Base-by-base conservation (phyloP, 139 green algal species). In the Auxenochlorella pyrenoidosa region DNA sequence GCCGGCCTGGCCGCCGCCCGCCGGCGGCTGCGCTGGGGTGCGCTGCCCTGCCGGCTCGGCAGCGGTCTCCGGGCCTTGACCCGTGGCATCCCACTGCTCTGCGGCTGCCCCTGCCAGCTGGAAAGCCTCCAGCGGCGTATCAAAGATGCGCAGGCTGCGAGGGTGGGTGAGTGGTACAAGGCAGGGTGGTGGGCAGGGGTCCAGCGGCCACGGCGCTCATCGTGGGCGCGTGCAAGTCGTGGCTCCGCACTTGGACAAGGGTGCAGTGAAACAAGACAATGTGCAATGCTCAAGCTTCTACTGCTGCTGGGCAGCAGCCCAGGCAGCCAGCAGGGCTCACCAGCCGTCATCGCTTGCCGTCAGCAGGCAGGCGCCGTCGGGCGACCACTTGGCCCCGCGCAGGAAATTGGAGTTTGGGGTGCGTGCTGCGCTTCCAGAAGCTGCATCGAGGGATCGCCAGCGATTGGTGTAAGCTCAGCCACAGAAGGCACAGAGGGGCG, bases 321-420 rank as follows among this genome's bases (percentile, higher is more conserved):
- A 44, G 71, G 21, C 34, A 43, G 34, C 71, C 32, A 32, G 70
- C 70, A 77, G 34, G 22, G 0, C 92, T 70, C 66, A 96, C 94
- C 90, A 93, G 71, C 93, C 94, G 85, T 98, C 95, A 58, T 97
- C 95, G 58, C 86, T 94, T 47, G 91, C 93, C 26, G 95, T 97
- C 0, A 98, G 90, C 24, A 96, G 77, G 91, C 95, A 96, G 1
- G 90, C 90, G 21, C 95, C 95, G 83, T 98, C 95, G 44, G 95
- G 95, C 2, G 94, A 96, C 95, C 95, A 98, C 38, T 94, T 91
- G 0, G 95, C 94, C 16, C 95, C 93, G 71, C 97, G 97, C 28
- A 98, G 86, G 73, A 96, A 97, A 71, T 98, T 98, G 63, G 83
- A 88, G 75, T 96, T 88, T 8, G 91, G 90, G 18, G 84, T 89